Evolutionary conservation across 768 basidiomycete species (phyloP), one percentile per base, ranked within the genome.

Genomic region (Lentinula edodes): DNA sequence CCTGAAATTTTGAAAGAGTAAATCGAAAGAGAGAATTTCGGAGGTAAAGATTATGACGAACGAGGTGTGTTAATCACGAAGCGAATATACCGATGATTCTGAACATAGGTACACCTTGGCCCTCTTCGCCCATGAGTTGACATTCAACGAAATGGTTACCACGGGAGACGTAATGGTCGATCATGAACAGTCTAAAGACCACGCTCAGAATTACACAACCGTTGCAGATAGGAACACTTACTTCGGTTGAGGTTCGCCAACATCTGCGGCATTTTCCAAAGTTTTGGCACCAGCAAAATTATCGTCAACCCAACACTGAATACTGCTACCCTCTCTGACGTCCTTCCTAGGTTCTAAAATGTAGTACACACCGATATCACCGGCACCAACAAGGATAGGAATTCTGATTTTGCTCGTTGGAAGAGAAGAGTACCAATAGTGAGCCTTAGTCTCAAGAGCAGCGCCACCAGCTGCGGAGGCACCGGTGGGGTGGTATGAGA

Each of bases 271-370:
- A 69, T 98, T 95, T 72, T 87, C 84, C 61, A 98, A 79, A 45
- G 86, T 80, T 63, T 84, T 84, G 34, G 86, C 88, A 5, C 97
- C 96, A 0, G 67, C 74, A 64, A 87, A 84, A 70, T 99, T 99
- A 72, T 99, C 95, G 72, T 99, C 97, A 36, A 99, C 97, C 96
- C 96, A 98, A 72, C 97, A 98, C 67, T 91, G 85, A 3, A 95
- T 78, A 57, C 83, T 80, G 66, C 87, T 87, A 36, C 91, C 89
- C 62, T 83, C 77, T 5, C 83, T 86, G 39, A 85, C 78, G 16
- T 76, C 71, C 28, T 67, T 68, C 53, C 79, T 75, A 10, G 92
- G 88, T 63, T 94, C 93, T 71, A 83, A 83, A 36, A 98, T 62
- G 73, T 87, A 97, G 75, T 98, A 98, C 8, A 99, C 80, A 41